Percentiles rank a stretch among this genome's conserved stretches.
Conservation (phyloP, 306 rosid species). For the Prunus mira region DNA sequence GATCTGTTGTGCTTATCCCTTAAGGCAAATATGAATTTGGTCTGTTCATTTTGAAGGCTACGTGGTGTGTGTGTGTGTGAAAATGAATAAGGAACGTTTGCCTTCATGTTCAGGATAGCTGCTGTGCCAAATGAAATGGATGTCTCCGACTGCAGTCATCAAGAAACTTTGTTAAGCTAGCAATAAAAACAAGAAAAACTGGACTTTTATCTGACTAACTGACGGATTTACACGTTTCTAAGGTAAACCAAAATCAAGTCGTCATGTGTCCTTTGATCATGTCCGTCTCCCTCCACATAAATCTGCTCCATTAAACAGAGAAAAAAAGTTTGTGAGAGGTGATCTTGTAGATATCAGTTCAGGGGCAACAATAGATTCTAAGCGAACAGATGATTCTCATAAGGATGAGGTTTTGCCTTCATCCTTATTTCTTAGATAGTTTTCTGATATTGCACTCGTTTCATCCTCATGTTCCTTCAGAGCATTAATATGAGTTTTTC, state of each 20-base stretch:
- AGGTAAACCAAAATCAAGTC: conserved; percentile 51
- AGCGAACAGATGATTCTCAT: conserved; percentile 30
- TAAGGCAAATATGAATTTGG: conserved; percentile 9
- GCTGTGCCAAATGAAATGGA: no score
- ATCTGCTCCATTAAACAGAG: conserved; percentile 26
- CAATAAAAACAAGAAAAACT: no score
- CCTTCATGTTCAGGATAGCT: neutral
- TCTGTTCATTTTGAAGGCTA: neutral
- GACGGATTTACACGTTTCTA: conserved; percentile 18
- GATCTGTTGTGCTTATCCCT: conserved; percentile 79
- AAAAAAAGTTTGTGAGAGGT: conserved; percentile 26
- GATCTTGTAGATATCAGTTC: conserved; percentile 28
- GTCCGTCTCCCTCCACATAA: conserved; percentile 33
- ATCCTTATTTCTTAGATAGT: conserved; percentile 4
- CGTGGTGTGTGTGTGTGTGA: neutral
- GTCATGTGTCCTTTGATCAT: conserved; percentile 24
- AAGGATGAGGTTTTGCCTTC: conserved; percentile 14
- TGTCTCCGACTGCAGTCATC: no score
- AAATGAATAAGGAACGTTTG: neutral
- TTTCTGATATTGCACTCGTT: neutral
- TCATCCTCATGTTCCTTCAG: no score
- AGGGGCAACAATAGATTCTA: conserved; percentile 29
- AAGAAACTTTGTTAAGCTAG: no score
- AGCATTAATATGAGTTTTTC: no score
- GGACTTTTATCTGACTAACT: neutral